Evolutionary conservation across 1,284 basidiomycete genomes (phyloP).

Genomic region (Kalmanozyma brasiliensis): DNA sequence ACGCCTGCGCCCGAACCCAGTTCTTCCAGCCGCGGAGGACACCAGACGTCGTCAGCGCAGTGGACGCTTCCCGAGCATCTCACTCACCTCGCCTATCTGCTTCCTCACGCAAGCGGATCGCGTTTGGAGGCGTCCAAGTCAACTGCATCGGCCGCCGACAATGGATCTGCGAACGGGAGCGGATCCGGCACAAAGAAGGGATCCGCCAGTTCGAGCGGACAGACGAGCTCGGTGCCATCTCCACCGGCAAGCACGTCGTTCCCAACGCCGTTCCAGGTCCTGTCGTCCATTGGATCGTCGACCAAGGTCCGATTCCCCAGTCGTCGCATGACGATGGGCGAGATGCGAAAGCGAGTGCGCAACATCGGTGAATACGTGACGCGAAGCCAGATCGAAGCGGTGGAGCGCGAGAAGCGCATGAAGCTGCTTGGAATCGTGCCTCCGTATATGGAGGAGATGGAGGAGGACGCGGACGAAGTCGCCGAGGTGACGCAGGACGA

Average conservation of each 20-base stretch:
- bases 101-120: conserved; percentile 75
- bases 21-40: conserved; percentile 10
- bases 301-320: conserved; percentile 93
- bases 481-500: conserved; percentile 71
- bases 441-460: conserved; percentile 29
- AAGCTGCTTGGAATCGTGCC: conserved; percentile 73
- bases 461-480: conserved; percentile 77
- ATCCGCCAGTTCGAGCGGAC: conserved; percentile 20
- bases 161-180: conserved; percentile 12
- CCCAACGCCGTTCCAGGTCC: conserved; percentile 71
- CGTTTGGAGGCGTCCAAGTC: conserved; percentile 69
- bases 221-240: conserved; percentile 21
- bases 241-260: conserved; percentile 72
- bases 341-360: conserved; percentile 95
- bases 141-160: conserved; percentile 6
- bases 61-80: conserved; percentile 96
- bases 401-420: conserved; percentile 66
- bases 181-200: conserved; percentile 16
- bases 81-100: conserved; percentile 82
- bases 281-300: conserved; percentile 76
- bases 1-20: conserved; percentile 49
- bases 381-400: conserved; percentile 68
- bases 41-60: conserved; percentile 76
- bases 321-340: conserved; percentile 90
- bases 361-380: conserved; percentile 87